Conservation (phyloP, 2,329 filamentous ascomycete species). For the Pestalotiopsis sp. region DNA sequence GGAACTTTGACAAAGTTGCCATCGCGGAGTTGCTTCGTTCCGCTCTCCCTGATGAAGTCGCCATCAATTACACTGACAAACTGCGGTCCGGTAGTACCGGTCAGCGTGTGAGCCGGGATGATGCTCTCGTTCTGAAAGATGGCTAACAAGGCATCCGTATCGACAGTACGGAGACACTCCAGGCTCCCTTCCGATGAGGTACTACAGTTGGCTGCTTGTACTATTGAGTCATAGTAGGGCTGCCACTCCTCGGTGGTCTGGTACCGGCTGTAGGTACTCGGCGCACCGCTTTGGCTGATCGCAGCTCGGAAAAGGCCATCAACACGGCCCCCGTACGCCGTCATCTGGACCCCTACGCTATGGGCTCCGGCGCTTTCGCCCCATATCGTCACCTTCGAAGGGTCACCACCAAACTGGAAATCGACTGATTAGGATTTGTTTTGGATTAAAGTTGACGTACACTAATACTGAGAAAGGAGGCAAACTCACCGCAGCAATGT, state of each 20-base stretch:
- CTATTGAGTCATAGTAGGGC: conserved; percentile 32
- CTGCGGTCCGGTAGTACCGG: conserved; percentile 18
- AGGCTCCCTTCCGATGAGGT: conserved; percentile 23
- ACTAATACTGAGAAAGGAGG: not conserved
- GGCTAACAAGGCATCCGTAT: conserved; percentile 30
- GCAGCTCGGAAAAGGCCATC: conserved; percentile 57
- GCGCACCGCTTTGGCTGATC: conserved; percentile 51
- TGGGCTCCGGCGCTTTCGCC: conserved; percentile 57
- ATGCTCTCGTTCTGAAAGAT: conserved; percentile 27
- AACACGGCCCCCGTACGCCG: conserved; percentile 54
- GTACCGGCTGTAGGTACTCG: conserved; percentile 23
- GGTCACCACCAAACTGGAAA: conserved; percentile 47
- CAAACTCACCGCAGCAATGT: conserved; percentile 40
- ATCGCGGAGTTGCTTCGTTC: conserved; percentile 18
- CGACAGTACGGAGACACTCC: conserved; percentile 33
- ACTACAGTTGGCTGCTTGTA: conserved; percentile 25
- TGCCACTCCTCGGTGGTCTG: conserved; percentile 15
- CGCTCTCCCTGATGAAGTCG: conserved; percentile 43
- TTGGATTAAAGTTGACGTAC: not conserved
- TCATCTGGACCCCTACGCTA: conserved; percentile 50
- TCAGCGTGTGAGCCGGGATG: conserved; percentile 15
- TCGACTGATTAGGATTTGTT: not conserved
- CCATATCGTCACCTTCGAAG: conserved; percentile 51
- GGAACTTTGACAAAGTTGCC: conserved; percentile 35
- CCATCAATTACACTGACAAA: conserved; percentile 36